Evolutionary conservation across 2,329 filamentous ascomycete species (phyloP).

Genomic region (Monilinia vaccinii-corymbosi): DNA sequence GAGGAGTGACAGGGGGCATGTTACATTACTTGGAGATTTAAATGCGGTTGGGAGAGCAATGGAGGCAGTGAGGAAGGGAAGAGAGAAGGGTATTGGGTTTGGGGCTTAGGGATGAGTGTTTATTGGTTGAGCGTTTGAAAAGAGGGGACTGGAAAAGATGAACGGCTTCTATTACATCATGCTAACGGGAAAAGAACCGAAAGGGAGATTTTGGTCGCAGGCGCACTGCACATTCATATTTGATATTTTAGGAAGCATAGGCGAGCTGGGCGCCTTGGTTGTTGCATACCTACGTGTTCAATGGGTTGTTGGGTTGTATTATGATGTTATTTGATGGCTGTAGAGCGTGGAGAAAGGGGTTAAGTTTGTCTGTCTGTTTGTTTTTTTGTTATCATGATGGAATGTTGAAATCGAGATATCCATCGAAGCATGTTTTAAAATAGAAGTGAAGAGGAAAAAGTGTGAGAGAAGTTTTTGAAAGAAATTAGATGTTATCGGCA

Average conservation of each 20-base stretch:
- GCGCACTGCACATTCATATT: neutral
- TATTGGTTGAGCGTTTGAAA: neutral
- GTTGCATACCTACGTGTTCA: neutral
- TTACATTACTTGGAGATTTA: conserved; percentile 78
- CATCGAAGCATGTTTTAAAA: too few species aligned
- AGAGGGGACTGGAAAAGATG: neutral
- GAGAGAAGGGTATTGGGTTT: conserved; percentile 64
- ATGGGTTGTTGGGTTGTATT: neutral
- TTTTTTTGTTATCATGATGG: too few species aligned
- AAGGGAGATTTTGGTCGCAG: neutral
- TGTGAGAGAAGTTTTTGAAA: too few species aligned
- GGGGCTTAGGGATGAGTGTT: neutral
- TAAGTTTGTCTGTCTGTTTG: neutral
- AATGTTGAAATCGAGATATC: too few species aligned
- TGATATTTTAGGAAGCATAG: neutral
- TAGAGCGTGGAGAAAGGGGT: neutral
- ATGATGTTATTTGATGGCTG: neutral
- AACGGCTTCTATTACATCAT: neutral
- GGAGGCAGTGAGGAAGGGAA: conserved; percentile 55
- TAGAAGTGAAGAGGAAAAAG: too few species aligned
- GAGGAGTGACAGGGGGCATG: conserved; percentile 75
- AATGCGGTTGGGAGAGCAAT: conserved; percentile 71
- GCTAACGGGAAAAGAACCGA: neutral
- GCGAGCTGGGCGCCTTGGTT: neutral
- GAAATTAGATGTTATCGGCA: too few species aligned